Evolutionary conservation across 345 rosid genomes (phyloP), one percentile per base, ranked within the genome.

Genomic region (Camelina laxa): DNA sequence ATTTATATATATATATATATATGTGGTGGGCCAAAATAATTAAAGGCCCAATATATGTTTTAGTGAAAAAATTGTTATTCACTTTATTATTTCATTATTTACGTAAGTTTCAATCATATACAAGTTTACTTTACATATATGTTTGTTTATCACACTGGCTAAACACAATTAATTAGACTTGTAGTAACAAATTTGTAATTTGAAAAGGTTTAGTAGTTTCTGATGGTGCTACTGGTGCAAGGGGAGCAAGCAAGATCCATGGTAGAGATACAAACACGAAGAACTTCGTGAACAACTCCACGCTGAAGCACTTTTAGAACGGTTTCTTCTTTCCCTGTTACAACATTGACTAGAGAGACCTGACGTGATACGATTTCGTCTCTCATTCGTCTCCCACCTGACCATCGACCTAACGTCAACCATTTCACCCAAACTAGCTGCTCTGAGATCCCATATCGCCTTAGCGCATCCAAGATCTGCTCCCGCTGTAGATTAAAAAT

Each of bases 371-470:
- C 86, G 4, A 75, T 81, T 69, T 92, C 94, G 4, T 90, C 97
- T 69, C 86, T 82, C 87, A 84, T 84, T 36, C 92, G 82, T 75
- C 82, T 85, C 67, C 94, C 93, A 47, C 72, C 66, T 17, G 83
- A 83, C 90, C 87, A 85, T 80, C 96, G 77, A 6, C 93, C 89
- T 15, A 89, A 80, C 77, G 86, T 90, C 85, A 86, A 88, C 96
- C 94, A 89, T 77, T 60, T 80, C 74, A 87, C 81, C 66, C 87
- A 81, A 57, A 88, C 82, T 49, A 79, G 75, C 50, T 85, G 83
- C 63, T 88, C 87, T 12, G 85, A 56, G 69, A 92, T 84, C 69
- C 81, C 73, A 75, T 82, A 76, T 13, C 76, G 75, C 63, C 61
- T 68, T 6, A 88, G 74, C 3, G 83, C 86, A 42, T 81, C 85